Evolutionary conservation across 306 rosid species (phyloP).

Genomic region (Quillaja saponaria): DNA sequence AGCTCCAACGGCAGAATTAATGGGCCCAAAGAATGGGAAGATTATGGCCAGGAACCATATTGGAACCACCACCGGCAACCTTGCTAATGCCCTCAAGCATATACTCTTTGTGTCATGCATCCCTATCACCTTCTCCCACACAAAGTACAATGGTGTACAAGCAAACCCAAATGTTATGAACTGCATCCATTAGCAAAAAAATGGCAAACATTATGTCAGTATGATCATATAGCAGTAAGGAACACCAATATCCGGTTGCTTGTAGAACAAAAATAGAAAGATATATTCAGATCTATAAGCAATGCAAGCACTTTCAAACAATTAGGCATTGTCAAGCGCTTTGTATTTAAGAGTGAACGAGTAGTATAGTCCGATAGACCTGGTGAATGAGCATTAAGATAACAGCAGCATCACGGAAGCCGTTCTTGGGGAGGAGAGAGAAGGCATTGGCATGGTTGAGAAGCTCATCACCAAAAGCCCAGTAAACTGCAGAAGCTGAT

Average conservation of each 20-base stretch:
- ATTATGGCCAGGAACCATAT: constrained; percentile 95
- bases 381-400: constrained; percentile 94
- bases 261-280: too few species aligned
- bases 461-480: constrained; percentile 93
- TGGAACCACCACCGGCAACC: constrained; percentile 92
- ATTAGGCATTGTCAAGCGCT: too few species aligned
- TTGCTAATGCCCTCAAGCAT: constrained; percentile 77
- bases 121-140: constrained; percentile 98
- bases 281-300: background rate
- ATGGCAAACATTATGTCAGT: background rate
- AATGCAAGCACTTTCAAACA: background rate
- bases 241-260: too few species aligned
- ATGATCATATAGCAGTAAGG: background rate
- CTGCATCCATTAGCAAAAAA: constrained; percentile 44
- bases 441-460: constrained; percentile 90
- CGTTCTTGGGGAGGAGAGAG: constrained; percentile 79
- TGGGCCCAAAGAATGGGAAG: constrained; percentile 96
- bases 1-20: constrained; percentile 94
- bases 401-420: constrained; percentile 83
- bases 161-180: constrained; percentile 97
- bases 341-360: too few species aligned
- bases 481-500: constrained; percentile 77
- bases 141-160: constrained; percentile 93
- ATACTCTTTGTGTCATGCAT: constrained; percentile 94
- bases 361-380: constrained; percentile 33